A percentile compares a stretch with the other conserved stretches of the same genome.
Evolutionary conservation across 1,284 basidiomycete genomes (phyloP).

Genomic region (Apiotrichum akiyoshidainum): DNA sequence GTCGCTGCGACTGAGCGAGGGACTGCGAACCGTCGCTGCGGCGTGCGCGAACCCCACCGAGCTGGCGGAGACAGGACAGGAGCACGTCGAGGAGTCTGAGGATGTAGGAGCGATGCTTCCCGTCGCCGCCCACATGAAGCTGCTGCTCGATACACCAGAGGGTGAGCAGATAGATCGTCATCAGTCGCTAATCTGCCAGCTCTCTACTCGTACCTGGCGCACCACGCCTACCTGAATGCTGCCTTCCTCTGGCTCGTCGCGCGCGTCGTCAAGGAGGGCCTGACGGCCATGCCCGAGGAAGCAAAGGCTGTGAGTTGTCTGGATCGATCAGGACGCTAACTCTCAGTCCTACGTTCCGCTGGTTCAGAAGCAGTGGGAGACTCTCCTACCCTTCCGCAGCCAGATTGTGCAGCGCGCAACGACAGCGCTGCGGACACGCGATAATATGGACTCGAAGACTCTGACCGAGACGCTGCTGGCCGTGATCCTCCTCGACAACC

Average conservation of each 20-base stretch:
- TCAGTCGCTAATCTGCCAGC: constrained; percentile 25
- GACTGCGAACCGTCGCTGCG: constrained; percentile 40
- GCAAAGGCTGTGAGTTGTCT: constrained; percentile 30
- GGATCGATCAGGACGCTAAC: not conserved
- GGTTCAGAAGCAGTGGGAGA: constrained; percentile 84
- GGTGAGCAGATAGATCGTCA: constrained; percentile 34
- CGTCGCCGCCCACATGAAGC: constrained; percentile 79
- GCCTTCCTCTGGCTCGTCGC: constrained; percentile 83
- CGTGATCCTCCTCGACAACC: constrained; percentile 76
- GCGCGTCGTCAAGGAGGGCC: constrained; percentile 61
- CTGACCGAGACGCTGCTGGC: constrained; percentile 71
- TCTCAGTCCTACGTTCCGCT: constrained; percentile 59
- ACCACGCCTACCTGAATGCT: constrained; percentile 70
- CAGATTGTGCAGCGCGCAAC: constrained; percentile 82
- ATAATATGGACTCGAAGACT: constrained; percentile 55
- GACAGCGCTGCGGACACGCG: constrained; percentile 61
- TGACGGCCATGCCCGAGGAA: constrained; percentile 35
- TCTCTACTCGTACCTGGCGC: constrained; percentile 76
- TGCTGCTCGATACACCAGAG: constrained; percentile 82
- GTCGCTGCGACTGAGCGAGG: constrained; percentile 52
- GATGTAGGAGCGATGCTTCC: constrained; percentile 64
- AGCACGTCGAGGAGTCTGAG: constrained; percentile 25
- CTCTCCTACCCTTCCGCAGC: constrained; percentile 71
- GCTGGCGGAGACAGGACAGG: constrained; percentile 17
- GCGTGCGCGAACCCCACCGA: constrained; percentile 40